A percentile compares a stretch with the other conserved stretches of the same genome.
Evolutionary conservation across 352 stramenopile genomes (phyloP).

Genomic region (Globisporangium carolinianum): DNA sequence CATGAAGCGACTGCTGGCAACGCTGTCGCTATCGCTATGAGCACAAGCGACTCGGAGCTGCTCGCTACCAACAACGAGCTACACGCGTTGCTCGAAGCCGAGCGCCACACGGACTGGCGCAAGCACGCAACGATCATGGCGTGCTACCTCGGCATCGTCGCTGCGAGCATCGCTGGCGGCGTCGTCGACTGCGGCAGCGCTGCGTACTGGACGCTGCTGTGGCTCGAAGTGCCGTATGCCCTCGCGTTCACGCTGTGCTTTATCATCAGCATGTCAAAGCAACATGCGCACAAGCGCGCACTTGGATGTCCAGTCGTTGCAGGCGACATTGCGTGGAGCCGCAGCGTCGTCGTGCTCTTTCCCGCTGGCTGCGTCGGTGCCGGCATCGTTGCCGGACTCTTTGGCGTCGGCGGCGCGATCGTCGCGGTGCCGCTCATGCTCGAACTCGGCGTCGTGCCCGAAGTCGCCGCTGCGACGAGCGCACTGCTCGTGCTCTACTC

Average conservation of each 20-base stretch:
- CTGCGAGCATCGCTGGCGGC: conserved; percentile 18
- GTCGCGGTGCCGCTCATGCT: conserved; percentile 56
- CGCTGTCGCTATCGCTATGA: conserved; percentile 1
- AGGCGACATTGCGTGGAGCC: conserved; percentile 39
- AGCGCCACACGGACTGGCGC: conserved; percentile 29
- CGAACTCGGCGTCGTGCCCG: conserved; percentile 43
- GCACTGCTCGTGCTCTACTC: conserved; percentile 55
- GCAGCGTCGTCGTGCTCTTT: conserved; percentile 30
- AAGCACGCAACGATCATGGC: conserved; percentile 27
- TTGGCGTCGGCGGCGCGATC: conserved; percentile 49
- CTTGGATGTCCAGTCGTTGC: background rate
- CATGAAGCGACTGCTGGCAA: too few species aligned
- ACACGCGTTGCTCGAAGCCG: conserved; percentile 14
- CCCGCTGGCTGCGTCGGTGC: conserved; percentile 24
- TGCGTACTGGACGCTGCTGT: conserved; percentile 24
- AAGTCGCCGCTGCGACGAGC: conserved; percentile 40
- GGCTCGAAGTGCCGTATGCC: conserved; percentile 40
- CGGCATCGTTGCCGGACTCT: conserved; percentile 34
- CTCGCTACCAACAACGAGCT: conserved; percentile 8
- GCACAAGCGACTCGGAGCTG: conserved; percentile 5
- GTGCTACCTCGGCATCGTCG: conserved; percentile 33
- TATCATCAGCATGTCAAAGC: conserved; percentile 20
- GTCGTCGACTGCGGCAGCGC: conserved; percentile 7
- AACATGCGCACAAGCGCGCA: conserved; percentile 32
- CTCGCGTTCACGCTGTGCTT: conserved; percentile 30